phyloP scores from a whole-genome alignment of 2,329 filamentous ascomycete species.

The Chrysoporthe cubensis region DNA sequence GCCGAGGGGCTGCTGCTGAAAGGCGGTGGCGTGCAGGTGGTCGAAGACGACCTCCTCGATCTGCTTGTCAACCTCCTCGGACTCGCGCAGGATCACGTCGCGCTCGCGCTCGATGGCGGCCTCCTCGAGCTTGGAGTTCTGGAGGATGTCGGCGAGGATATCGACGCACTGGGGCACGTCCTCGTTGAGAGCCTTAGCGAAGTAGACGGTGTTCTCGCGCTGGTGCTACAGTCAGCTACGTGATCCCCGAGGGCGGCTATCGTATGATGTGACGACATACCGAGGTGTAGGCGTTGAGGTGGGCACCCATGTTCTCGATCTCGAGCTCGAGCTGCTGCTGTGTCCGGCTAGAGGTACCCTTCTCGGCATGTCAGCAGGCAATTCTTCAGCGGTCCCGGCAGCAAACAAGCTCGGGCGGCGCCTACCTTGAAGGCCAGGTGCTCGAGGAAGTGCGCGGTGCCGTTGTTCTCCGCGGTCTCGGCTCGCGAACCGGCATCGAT shows the following conservation, averaged over 20 bases:
- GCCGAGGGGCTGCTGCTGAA: conserved; percentile 93
- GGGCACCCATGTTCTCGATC: conserved; percentile 99
- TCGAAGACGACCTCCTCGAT: conserved; percentile 99
- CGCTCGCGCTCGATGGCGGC: conserved; percentile 94
- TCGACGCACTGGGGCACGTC: conserved; percentile 96
- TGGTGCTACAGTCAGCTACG: conserved; percentile 40
- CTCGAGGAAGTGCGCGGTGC: conserved; percentile 99
- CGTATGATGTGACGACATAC: conserved; percentile 59
- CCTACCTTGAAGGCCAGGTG: conserved; percentile 98
- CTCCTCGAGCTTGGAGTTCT: conserved; percentile 97
- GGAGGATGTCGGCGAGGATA: conserved; percentile 98
- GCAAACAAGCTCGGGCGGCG: conserved; percentile 13
- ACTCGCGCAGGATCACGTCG: conserved; percentile 97
- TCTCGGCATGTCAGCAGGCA: conserved; percentile 3
- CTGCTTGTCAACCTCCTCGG: conserved; percentile 99
- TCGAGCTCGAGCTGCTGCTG: conserved; percentile 98
- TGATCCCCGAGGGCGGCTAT: conserved; percentile 25
- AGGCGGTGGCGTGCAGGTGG: conserved; percentile 97
- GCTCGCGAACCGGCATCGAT: conserved; percentile 98
- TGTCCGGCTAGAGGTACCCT: conserved; percentile 92
- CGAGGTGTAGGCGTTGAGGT: conserved; percentile 99
- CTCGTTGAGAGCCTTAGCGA: conserved; percentile 98
- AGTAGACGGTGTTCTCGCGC: conserved; percentile 99
- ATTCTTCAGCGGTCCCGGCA: conserved; percentile 10
- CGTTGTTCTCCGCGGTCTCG: conserved; percentile 98